phyloP scores from a whole-genome alignment of 192 early-diverging fungal genomes.

The Rhizophagus clarus region DNA sequence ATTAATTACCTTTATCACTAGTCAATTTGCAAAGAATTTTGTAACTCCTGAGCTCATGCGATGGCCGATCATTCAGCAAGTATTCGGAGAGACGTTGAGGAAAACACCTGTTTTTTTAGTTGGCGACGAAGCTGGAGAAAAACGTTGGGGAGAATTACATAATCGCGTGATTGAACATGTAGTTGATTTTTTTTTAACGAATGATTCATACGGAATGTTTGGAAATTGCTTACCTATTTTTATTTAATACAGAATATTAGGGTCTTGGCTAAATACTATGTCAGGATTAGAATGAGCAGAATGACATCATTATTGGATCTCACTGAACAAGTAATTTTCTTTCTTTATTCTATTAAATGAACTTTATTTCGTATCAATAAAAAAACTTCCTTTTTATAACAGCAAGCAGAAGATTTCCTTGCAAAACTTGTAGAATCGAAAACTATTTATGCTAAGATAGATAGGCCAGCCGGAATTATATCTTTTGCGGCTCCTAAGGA shows the following conservation, averaged over 20 bases:
- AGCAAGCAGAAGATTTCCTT: slow-evolving; percentile 90
- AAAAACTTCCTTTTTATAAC: slow-evolving; percentile 11
- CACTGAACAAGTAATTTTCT: slow-evolving; percentile 53
- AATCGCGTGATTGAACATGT: slow-evolving; percentile 96
- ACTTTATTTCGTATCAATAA: background rate
- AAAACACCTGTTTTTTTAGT: slow-evolving; percentile 74
- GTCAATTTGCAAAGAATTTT: slow-evolving; percentile 86
- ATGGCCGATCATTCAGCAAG: slow-evolving; percentile 91
- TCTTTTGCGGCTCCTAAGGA: slow-evolving; percentile 84
- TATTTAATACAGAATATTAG: slow-evolving; percentile 74
- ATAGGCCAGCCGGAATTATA: slow-evolving; percentile 88
- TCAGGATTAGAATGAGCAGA: slow-evolving; percentile 80
- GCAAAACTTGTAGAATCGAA: slow-evolving; percentile 93
- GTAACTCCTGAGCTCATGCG: slow-evolving; percentile 91
- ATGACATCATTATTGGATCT: slow-evolving; percentile 92
- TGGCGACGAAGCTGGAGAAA: slow-evolving; percentile 73
- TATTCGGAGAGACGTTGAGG: slow-evolving; percentile 80
- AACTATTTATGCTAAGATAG: slow-evolving; percentile 95
- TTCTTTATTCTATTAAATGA: too few relatives aligned
- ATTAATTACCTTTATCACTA: slow-evolving; percentile 29
- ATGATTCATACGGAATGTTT: background rate
- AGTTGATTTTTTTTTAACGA: slow-evolving; percentile 32
- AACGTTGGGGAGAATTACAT: slow-evolving; percentile 83
- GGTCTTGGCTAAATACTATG: slow-evolving; percentile 96
- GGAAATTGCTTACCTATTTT: background rate